Percentiles rank a stretch among this genome's conserved stretches.
Evolutionary conservation across 129 eudicot species (phyloP).

Genomic region (Escallonia rubra): DNA sequence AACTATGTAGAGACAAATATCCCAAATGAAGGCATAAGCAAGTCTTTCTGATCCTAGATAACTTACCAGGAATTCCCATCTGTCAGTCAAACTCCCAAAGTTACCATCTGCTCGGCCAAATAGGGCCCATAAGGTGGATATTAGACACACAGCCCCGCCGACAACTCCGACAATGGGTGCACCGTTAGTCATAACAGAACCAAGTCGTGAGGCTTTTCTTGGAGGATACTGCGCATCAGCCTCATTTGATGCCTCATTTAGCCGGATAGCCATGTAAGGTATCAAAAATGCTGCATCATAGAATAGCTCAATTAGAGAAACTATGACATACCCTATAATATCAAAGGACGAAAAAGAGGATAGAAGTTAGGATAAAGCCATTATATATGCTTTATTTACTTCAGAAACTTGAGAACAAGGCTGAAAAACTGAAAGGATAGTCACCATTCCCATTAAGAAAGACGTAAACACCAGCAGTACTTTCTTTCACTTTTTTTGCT

Average conservation of each 20-base stretch:
- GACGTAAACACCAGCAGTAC: no score
- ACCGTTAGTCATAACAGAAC: conserved; percentile 51
- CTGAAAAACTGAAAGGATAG: no score
- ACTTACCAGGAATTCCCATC: conserved; percentile 59
- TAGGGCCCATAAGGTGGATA: conserved; percentile 73
- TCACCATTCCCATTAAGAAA: no score
- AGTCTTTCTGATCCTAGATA: conserved; percentile 81
- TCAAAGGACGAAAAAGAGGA: no score
- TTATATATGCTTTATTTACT: no score
- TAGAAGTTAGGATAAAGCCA: no score
- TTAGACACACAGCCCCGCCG: conserved; percentile 56
- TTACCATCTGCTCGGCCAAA: conserved; percentile 72
- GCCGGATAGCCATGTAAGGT: conserved; percentile 94
- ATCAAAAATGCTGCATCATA: conserved; percentile 74
- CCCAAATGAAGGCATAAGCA: conserved; percentile 97
- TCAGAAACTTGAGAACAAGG: no score
- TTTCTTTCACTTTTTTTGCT: no score
- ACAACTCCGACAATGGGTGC: conserved; percentile 65
- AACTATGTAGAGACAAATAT: conserved; percentile 64
- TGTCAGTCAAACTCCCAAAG: conserved; percentile 55
- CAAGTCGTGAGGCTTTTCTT: conserved; percentile 56
- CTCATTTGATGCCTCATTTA: conserved; percentile 55
- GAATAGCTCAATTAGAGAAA: not conserved
- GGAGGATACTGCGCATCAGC: conserved; percentile 39
- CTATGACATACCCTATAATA: not conserved